These are phyloP conservation scores for Tubosaeta brunneosetosa DNA, from an alignment of 768 basidiomycete genomes.

Conservation along the genomic window DNA sequence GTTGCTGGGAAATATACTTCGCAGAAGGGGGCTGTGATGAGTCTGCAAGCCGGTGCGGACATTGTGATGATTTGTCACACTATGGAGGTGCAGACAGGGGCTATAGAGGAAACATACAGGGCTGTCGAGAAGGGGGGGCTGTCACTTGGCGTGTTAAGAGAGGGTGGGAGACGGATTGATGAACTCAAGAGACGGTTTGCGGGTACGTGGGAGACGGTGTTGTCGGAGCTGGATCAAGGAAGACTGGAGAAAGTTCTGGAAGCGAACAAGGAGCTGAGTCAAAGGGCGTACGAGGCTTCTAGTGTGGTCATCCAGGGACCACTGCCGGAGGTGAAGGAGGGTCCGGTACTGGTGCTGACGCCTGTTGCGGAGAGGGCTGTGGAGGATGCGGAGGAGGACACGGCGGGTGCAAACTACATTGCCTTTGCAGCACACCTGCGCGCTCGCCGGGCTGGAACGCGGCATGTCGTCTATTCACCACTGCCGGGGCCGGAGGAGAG, in stretches of 20 bases:
- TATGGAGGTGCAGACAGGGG: slow-evolving; percentile 47
- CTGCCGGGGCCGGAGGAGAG: neutral
- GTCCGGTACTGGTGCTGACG: slow-evolving; percentile 45
- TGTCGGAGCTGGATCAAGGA: slow-evolving; percentile 27
- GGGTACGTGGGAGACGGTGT: slow-evolving; percentile 41
- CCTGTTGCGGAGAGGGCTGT: slow-evolving; percentile 27
- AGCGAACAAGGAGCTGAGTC: slow-evolving; percentile 40
- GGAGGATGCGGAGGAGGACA: no score
- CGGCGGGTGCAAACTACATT: slow-evolving; percentile 43
- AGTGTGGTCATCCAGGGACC: slow-evolving; percentile 45
- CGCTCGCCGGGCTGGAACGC: slow-evolving; percentile 24
- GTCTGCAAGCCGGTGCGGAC: slow-evolving; percentile 61
- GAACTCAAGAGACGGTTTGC: slow-evolving; percentile 49
- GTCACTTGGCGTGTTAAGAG: slow-evolving; percentile 32
- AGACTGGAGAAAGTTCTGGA: slow-evolving; percentile 29
- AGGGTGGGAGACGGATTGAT: slow-evolving; percentile 44
- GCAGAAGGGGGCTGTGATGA: slow-evolving; percentile 46
- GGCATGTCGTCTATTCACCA: slow-evolving; percentile 47
- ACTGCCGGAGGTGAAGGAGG: slow-evolving; percentile 28
- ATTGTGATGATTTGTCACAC: slow-evolving; percentile 75
- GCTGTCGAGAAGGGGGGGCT: slow-evolving; percentile 47
- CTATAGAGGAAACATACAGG: slow-evolving; percentile 47
- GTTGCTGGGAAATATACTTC: slow-evolving; percentile 42
- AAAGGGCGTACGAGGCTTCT: slow-evolving; percentile 43
- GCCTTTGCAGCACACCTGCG: slow-evolving; percentile 42